Conservation (phyloP, 2,329 filamentous ascomycete species). For the Colletotrichum camelliae region DNA sequence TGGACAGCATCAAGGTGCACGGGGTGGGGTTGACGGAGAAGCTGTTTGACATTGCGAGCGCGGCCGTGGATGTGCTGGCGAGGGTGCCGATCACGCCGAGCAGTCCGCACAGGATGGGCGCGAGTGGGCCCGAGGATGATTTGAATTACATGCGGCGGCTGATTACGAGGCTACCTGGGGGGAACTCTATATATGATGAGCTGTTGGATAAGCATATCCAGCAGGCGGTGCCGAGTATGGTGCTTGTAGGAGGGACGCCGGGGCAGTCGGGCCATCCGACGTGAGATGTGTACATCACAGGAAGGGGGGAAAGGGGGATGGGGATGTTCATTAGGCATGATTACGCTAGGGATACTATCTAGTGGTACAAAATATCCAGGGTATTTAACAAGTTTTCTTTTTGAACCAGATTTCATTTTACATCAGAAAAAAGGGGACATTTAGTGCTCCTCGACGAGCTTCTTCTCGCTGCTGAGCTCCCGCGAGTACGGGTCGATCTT, state of each 20-base stretch:
- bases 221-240: conserved; percentile 34
- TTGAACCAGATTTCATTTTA: background rate
- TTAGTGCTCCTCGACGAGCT: conserved; percentile 6
- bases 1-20: conserved; percentile 45
- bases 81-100: conserved; percentile 39
- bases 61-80: conserved; percentile 49
- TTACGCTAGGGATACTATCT: conserved; percentile 11
- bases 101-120: conserved; percentile 29
- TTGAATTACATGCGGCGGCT: conserved; percentile 40
- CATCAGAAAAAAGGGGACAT: background rate
- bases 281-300: background rate
- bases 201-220: conserved; percentile 45
- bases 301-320: background rate
- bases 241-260: background rate
- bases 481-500: conserved; percentile 40
- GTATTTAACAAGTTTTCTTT: background rate
- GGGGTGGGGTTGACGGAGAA: conserved; percentile 53
- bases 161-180: conserved; percentile 43
- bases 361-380: background rate
- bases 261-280: background rate
- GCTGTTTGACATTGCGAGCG: conserved; percentile 49
- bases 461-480: conserved; percentile 13
- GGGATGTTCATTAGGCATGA: background rate
- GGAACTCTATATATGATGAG: conserved; percentile 40
- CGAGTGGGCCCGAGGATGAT: conserved; percentile 37